Conservation (phyloP, 345 rosid species). For the Microcos paniculata region DNA sequence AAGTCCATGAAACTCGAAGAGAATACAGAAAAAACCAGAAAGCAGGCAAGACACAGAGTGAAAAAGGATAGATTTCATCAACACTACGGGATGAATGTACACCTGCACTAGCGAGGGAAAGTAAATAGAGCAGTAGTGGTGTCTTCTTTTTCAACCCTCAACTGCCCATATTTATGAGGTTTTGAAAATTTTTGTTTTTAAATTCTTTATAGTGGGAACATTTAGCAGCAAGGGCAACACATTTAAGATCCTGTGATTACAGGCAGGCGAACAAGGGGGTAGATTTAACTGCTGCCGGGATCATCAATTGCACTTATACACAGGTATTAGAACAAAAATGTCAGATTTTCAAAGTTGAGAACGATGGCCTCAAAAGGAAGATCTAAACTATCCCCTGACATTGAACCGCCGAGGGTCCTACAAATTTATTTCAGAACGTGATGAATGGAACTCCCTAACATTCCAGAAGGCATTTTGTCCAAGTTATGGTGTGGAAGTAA, state of each 20-base stretch:
- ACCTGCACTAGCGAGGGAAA: constrained; percentile 15
- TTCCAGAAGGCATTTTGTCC: not conserved
- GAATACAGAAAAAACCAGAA: not conserved
- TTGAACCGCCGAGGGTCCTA: not conserved
- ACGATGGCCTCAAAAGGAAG: not conserved
- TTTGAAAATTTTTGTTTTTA: not conserved
- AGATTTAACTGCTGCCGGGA: not conserved
- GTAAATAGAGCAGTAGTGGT: constrained; percentile 22
- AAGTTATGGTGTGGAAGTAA: not conserved
- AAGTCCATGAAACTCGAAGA: constrained; percentile 40
- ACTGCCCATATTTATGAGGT: constrained; percentile 51
- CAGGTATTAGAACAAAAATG: not conserved
- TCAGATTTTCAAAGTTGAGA: not conserved
- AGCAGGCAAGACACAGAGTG: not conserved
- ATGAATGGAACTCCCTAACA: not conserved
- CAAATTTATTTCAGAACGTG: not conserved
- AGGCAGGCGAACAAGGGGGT: no score
- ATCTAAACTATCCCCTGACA: not conserved
- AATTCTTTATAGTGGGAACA: not conserved
- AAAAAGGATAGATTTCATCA: not conserved
- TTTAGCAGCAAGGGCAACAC: not conserved
- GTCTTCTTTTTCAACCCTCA: constrained; percentile 43
- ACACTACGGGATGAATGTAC: not conserved
- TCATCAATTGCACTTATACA: not conserved
- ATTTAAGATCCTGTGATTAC: constrained; percentile 11